A percentile compares a stretch with the other conserved stretches of the same genome.
Conservation (phyloP, 2,329 filamentous ascomycete genomes). For the Lachnellula willkommii region DNA sequence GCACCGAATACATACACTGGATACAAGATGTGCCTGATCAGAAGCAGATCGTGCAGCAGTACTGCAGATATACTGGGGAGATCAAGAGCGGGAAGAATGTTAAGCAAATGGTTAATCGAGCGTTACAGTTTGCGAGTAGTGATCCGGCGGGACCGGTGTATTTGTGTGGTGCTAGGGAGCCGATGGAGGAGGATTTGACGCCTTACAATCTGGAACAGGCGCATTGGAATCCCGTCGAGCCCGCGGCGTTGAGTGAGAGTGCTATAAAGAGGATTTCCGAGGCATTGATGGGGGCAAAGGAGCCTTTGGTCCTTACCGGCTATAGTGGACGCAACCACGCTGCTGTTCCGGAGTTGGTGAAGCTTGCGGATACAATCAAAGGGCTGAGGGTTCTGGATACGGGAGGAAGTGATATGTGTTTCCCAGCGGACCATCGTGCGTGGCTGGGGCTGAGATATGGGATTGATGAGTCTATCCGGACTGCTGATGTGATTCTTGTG, state of each 20-base stretch:
- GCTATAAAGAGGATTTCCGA: slow-evolving; percentile 57
- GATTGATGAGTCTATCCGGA: slow-evolving; percentile 64
- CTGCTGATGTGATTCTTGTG: slow-evolving; percentile 79
- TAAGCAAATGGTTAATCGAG: slow-evolving; percentile 70
- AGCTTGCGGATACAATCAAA: slow-evolving; percentile 62
- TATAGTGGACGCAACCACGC: slow-evolving; percentile 66
- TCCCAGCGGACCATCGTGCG: slow-evolving; percentile 63
- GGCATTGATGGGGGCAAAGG: slow-evolving; percentile 53
- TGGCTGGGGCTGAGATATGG: slow-evolving; percentile 71
- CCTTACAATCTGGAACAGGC: slow-evolving; percentile 53
- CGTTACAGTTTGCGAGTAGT: slow-evolving; percentile 64
- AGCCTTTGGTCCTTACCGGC: slow-evolving; percentile 65
- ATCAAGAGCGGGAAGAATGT: slow-evolving; percentile 68
- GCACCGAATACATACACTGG: slow-evolving; percentile 76
- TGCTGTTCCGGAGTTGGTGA: slow-evolving; percentile 55
- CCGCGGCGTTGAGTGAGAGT: slow-evolving; percentile 47
- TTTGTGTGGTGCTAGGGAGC: slow-evolving; percentile 59
- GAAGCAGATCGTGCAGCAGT: slow-evolving; percentile 66
- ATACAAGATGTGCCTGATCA: slow-evolving; percentile 74
- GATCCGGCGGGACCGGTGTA: slow-evolving; percentile 67
- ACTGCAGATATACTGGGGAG: slow-evolving; percentile 66
- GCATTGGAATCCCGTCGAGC: slow-evolving; percentile 56
- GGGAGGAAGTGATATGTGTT: slow-evolving; percentile 76
- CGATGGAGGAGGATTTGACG: slow-evolving; percentile 65
- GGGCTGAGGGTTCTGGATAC: slow-evolving; percentile 69